A percentile compares a stretch with the other conserved stretches of the same genome.
These are phyloP conservation scores for Blastocrithidia nonstop DNA, from an alignment of 208 protist species.

Conservation along the genomic window DNA sequence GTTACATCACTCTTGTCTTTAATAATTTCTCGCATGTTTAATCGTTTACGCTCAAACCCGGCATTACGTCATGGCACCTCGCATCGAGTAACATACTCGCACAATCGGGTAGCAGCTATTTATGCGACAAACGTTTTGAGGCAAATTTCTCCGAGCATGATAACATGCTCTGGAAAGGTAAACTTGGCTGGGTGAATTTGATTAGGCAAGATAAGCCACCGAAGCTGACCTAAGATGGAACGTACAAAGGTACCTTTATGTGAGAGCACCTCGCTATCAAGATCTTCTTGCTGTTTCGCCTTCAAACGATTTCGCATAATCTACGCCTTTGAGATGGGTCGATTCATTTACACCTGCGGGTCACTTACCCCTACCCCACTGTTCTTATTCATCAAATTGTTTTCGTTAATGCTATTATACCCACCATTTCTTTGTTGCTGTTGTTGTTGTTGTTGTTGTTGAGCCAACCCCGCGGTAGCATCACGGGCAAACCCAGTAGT, in stretches of 20 bases:
- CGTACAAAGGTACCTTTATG: constrained; percentile 79
- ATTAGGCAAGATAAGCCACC: constrained; percentile 60
- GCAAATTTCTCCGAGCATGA: constrained; percentile 63
- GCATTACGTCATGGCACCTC: constrained; percentile 77
- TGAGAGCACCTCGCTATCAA: constrained; percentile 76
- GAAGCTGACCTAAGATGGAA: constrained; percentile 73
- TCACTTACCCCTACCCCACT: neutral
- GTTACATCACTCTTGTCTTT: constrained; percentile 22
- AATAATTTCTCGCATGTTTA: constrained; percentile 21
- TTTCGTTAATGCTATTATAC: neutral
- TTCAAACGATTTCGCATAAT: constrained; percentile 2
- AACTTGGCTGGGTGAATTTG: constrained; percentile 66
- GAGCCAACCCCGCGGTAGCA: constrained; percentile 1
- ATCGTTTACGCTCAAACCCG: constrained; percentile 57
- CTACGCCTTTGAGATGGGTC: neutral
- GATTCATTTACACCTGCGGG: neutral
- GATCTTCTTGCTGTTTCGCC: constrained; percentile 28
- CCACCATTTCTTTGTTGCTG: constrained; percentile 7
- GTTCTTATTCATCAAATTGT: neutral
- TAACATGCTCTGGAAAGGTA: constrained; percentile 61
- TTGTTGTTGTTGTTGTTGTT: constrained; percentile 4
- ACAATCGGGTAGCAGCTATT: constrained; percentile 57
- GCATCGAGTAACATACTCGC: constrained; percentile 83
- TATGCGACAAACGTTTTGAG: constrained; percentile 70
- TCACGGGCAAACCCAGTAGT: constrained; percentile 34